These are phyloP conservation scores for Erythrophleum ivorense DNA, from an alignment of 331 rosid genomes.

Conservation along the genomic window DNA sequence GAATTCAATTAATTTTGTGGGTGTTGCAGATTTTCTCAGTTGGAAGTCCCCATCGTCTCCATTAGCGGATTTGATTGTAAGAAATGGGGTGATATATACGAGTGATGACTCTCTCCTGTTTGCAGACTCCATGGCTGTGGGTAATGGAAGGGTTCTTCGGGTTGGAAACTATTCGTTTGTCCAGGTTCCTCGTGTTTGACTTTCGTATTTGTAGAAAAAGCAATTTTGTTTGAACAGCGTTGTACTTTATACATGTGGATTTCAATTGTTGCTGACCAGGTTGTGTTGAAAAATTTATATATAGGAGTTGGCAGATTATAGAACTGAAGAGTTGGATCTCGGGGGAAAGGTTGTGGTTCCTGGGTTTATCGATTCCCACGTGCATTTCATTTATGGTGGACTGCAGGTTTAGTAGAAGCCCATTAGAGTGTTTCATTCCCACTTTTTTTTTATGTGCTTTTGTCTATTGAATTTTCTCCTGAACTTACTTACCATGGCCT, in stretches of 20 bases:
- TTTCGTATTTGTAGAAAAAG: not conserved
- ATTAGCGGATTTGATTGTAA: constrained; percentile 61
- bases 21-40: constrained; percentile 31
- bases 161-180: constrained; percentile 67
- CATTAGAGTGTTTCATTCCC: not conserved
- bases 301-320: constrained; percentile 67
- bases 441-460: not conserved
- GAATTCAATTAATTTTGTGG: not conserved
- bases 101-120: constrained; percentile 71
- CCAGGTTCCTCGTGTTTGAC: constrained; percentile 49
- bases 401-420: constrained; percentile 56
- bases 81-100: constrained; percentile 65
- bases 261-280: constrained; percentile 14
- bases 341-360: constrained; percentile 80
- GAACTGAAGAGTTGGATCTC: constrained; percentile 67
- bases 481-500: not conserved
- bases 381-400: constrained; percentile 73
- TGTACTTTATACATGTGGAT: not conserved
- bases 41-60: constrained; percentile 38
- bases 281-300: constrained; percentile 14
- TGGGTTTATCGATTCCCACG: constrained; percentile 85
- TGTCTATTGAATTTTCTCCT: not conserved
- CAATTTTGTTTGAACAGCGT: not conserved
- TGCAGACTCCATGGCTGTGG: constrained; percentile 75
- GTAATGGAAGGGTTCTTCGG: constrained; percentile 65